Base-by-base conservation (phyloP, 2,329 filamentous ascomycete genomes). In the Verticillium dahliae region DNA sequence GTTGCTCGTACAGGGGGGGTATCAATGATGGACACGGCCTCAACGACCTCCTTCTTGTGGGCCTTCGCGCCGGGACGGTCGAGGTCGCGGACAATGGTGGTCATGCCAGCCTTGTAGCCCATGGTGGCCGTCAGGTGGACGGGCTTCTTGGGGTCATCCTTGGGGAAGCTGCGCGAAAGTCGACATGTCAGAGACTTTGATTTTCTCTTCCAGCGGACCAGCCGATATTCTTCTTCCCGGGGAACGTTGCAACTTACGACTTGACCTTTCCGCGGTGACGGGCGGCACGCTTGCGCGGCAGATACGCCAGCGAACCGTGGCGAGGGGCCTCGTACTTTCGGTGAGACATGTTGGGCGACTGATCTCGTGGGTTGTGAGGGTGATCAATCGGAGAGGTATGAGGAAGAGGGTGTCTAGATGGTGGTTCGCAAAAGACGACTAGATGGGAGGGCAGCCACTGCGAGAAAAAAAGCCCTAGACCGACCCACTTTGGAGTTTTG, bases 41-140 rank as follows among this genome's bases (percentile, higher is more conserved):
- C 90, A 74, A 94, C 90, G 78, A 96, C 83, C 83, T 98, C 89
- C 88, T 98, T 92, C 92, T 98, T 98, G 91, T 99, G 92, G 82
- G 95, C 88, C 89, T 99, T 99, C 75, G 95, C 95, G 81, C 95
- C 95, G 71, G 95, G 95, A 82, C 95, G 91, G 88, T 99, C 95
- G 81, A 98, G 88, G 82, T 97, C 94, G 83, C 95, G 94, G 80
- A 99, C 95, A 81, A 98, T 95, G 75, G 95, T 99, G 81, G 92
- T 97, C 95, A 99, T 99, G 81, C 95, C 95, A 79, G 95, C 95
- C 92, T 99, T 99, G 90, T 99, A 99, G 80, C 95, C 95, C 89
- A 98, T 93, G 76, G 92, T 83, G 76, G 95, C 95, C 69, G 95
- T 99, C 75, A 99, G 88, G 87, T 99, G 95, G 80, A 97, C 92